Conservation (phyloP, 2,329 filamentous ascomycete species). For the Aschersonia sp. region DNA sequence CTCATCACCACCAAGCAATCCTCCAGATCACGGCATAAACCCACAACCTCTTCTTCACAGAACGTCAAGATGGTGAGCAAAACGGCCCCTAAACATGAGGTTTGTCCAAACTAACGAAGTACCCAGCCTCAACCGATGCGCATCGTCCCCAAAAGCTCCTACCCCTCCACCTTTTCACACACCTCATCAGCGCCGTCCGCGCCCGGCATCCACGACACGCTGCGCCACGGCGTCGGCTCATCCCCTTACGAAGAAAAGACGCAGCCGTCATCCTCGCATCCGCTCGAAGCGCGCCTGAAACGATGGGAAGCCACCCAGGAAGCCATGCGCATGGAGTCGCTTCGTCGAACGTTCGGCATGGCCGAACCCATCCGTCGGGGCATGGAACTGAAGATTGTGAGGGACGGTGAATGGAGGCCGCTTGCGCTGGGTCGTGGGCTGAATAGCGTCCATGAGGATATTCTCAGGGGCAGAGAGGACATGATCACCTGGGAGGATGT, state of each 20-base stretch:
- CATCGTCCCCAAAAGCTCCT: slow-evolving; percentile 59
- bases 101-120: slow-evolving; percentile 3
- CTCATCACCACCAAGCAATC: too few species aligned
- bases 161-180: slow-evolving; percentile 46
- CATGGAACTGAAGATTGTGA: slow-evolving; percentile 89
- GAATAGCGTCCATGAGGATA: slow-evolving; percentile 73
- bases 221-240: slow-evolving; percentile 71
- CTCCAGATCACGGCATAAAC: too few species aligned
- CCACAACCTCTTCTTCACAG: too few species aligned
- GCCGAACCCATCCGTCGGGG: slow-evolving; percentile 82
- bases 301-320: slow-evolving; percentile 88
- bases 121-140: slow-evolving; percentile 38
- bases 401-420: slow-evolving; percentile 68
- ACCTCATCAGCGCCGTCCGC: slow-evolving; percentile 71
- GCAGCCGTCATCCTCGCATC: slow-evolving; percentile 54
- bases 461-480: slow-evolving; percentile 65
- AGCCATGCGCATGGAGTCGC: slow-evolving; percentile 69
- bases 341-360: slow-evolving; percentile 80
- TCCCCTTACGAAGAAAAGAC: slow-evolving; percentile 28
- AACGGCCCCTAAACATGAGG: background rate
- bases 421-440: slow-evolving; percentile 45
- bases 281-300: slow-evolving; percentile 78
- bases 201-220: slow-evolving; percentile 83
- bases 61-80: background rate
- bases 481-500: slow-evolving; percentile 89